Conservation (phyloP, 2,329 filamentous ascomycete genomes). For the Septoria linicola region DNA sequence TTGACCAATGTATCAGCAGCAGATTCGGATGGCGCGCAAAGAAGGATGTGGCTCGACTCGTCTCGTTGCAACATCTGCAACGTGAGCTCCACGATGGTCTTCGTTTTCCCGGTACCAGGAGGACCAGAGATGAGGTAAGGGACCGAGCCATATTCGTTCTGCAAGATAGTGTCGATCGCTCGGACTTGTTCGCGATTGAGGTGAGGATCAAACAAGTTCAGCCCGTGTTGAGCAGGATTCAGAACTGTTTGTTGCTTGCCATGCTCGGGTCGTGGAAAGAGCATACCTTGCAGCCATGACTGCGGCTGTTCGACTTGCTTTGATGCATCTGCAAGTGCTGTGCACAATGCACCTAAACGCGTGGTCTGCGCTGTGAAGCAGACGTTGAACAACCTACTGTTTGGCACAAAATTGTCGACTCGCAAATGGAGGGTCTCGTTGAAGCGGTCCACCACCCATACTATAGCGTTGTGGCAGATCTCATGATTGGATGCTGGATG, state of each 20-base stretch:
- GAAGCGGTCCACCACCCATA: conserved; percentile 29
- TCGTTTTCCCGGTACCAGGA: conserved; percentile 55
- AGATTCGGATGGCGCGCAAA: conserved; percentile 33
- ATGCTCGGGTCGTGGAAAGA: conserved; percentile 45
- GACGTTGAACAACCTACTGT: conserved; percentile 26
- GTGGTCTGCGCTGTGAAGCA: conserved; percentile 25
- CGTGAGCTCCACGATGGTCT: conserved; percentile 50
- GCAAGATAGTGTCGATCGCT: conserved; percentile 45
- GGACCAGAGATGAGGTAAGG: conserved; percentile 52
- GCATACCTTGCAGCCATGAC: conserved; percentile 42
- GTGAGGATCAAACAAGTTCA: conserved; percentile 41
- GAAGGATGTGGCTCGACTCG: conserved; percentile 20
- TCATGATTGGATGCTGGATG: conserved; percentile 10
- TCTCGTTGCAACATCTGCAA: conserved; percentile 29
- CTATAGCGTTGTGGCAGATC: conserved; percentile 24
- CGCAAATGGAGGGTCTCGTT: conserved; percentile 25
- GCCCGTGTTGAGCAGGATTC: conserved; percentile 38
- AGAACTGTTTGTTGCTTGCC: conserved; percentile 43
- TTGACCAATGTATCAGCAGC: conserved; percentile 29
- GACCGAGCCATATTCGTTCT: conserved; percentile 45
- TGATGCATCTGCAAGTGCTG: conserved; percentile 14
- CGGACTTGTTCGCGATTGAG: conserved; percentile 52
- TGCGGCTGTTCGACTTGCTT: conserved; percentile 7
- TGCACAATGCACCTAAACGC: conserved; percentile 20
- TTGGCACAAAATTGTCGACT: conserved; percentile 20